Evolutionary conservation across 2,329 filamentous ascomycete species (phyloP), one percentile per base, ranked within the genome.

Genomic region (Ilyonectria sp.): DNA sequence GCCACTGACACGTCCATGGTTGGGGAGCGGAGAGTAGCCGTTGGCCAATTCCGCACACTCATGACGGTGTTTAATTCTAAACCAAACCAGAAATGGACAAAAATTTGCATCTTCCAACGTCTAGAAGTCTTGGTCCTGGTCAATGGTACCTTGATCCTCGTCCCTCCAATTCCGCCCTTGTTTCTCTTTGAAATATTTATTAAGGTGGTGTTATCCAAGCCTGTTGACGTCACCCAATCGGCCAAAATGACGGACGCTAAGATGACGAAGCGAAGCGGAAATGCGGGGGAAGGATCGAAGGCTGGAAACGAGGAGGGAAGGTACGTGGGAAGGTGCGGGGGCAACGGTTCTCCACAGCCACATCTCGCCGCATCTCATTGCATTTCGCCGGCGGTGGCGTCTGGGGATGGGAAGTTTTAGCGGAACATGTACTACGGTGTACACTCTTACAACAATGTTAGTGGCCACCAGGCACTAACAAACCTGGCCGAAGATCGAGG

Each of bases 141-240:
- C 15, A 58, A n/a, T n/a, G 40, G 40, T 9, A 17, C 40, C 40
- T n/a, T 17, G 40, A n/a, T 43, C 15, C n/a, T 43, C 40, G 17
- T n/a, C 17, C 17, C 17, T n/a, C 15, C 40, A 43, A 43, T n/a
- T 8, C 15, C 8, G 40, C 40, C 15, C 19, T 17, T 55, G 21
- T 35, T 19, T 5, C 21, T 55, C 52, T 21, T n/a, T 9, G 52
- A 58, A 23, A 43, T n/a, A 17, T 19, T 29, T 23, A 43, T 43
- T 21, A 17, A 64, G 50, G 33, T 56, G 53, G 63, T 61, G 63
- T 57, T 31, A 21, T 55, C 44, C 15, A 53, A 31, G 21, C 33
- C 15, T 31, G 17, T 67, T 75, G 71, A 75, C 73, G 69, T 75
- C 73, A 75, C 67, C 67, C 63, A 71, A 74, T 74, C 69, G 63